Base-by-base conservation (phyloP, 2,329 filamentous ascomycete species). In the Paradendryphiella salina region DNA sequence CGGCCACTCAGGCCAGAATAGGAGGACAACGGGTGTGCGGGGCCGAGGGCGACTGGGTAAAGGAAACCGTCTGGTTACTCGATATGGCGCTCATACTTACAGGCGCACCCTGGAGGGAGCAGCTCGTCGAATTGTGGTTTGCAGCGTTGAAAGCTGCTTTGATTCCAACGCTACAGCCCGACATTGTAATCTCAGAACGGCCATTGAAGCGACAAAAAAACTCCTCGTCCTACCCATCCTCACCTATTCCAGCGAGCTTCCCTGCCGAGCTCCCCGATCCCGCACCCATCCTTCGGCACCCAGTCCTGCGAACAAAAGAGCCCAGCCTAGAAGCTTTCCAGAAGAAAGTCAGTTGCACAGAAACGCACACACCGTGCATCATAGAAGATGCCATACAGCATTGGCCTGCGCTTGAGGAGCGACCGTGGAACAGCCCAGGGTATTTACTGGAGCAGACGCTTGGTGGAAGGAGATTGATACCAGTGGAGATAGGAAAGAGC, bases 401-500 rank as follows among this genome's bases (percentile, higher is more conserved):
- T 58, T 97, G 93, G 93, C 90, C 92, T 0, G 92, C 93, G 0
- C 73, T 87, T n/a, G 78, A 50, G n/a, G 76, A 79, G 0, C 78
- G 79, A 1, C 82, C 84, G 0, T 99, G 94, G 94, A 79, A 76
- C 7, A 83, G 80, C n/a, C 85, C 86, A 0, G 76, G 77, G 0
- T 96, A 96, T 70, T 84, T 96, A 49, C 78, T 90, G 9, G 79
- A 82, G 9, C 81, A 79, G 47, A 96, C 92, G 0, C 84, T 96
- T 29, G 82, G 79, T 2, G 94, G 94, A 0, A 79, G 85, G 26
- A 81, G 94, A 9, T 80, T 96, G 0, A 89, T 97, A 0, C 93
- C 93, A 0, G 82, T 96, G 3, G 92, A 97, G 70, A 73, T 94
- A 1, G 93, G 94, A 0, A 79, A 88, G 38, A 94, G 88, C 66